phyloP scores from a whole-genome alignment of 2,329 filamentous ascomycete genomes.

The Acarospora socialis region DNA sequence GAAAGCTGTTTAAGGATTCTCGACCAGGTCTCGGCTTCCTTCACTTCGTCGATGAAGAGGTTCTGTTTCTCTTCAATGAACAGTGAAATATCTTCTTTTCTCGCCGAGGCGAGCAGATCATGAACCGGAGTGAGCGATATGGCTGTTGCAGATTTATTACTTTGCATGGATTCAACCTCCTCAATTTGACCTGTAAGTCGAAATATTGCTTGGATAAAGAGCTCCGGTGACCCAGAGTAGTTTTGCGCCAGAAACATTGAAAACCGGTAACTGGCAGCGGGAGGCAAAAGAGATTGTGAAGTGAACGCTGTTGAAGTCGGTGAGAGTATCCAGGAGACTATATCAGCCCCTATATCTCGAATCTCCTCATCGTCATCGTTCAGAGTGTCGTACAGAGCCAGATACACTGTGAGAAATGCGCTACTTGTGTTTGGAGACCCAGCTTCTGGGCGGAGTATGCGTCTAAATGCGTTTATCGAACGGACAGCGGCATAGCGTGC shows the following conservation, averaged over 20 bases:
- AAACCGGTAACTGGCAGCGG: constrained; percentile 33
- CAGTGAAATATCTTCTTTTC: constrained; percentile 35
- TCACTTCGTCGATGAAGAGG: constrained; percentile 72
- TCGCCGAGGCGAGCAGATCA: constrained; percentile 20
- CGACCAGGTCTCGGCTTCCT: constrained; percentile 59
- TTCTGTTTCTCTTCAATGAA: constrained; percentile 91
- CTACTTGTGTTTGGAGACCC: constrained; percentile 12
- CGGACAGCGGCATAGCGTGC: constrained; percentile 24
- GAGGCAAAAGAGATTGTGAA: constrained; percentile 27
- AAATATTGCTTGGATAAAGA: constrained; percentile 24
- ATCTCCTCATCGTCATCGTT: constrained; percentile 91
- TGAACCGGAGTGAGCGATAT: constrained; percentile 17
- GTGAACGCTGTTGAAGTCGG: constrained; percentile 15
- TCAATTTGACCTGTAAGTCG: constrained; percentile 25
- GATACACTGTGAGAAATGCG: constrained; percentile 40
- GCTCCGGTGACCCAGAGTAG: constrained; percentile 21
- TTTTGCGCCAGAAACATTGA: constrained; percentile 22
- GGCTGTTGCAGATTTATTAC: too few relatives aligned
- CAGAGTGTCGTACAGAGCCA: constrained; percentile 59
- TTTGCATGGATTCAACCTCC: constrained; percentile 10
- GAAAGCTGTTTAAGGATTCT: constrained; percentile 30
- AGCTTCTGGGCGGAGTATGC: constrained; percentile 4
- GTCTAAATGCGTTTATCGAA: constrained; percentile 23
- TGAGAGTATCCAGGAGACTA: constrained; percentile 25
- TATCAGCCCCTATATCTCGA: constrained; percentile 44